Base-by-base conservation (phyloP, 169 alveolate species). In the Plasmodium fragile region DNA sequence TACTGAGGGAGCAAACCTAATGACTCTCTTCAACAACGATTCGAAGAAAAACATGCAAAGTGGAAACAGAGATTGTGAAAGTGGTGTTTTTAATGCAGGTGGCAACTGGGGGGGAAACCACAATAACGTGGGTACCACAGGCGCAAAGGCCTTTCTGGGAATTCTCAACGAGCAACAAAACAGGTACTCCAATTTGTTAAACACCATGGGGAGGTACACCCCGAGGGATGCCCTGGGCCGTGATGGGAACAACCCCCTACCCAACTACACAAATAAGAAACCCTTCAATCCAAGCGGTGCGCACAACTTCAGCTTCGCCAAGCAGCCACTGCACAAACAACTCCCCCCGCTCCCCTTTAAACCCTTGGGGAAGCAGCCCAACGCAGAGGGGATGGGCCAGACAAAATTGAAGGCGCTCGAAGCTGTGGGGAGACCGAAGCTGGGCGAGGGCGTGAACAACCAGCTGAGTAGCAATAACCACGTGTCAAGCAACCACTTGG, bases 191-290 rank as follows among this genome's bases (percentile, higher is more conserved):
- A 65, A 25, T n/a, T 65, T 65, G 75, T n/a, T 65, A n/a, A 65
- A 65, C 36, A 65, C 75, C 36, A n/a, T 65, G 75, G 75, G 75
- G n/a, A 65, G 36, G 36, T 65, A 65, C 75, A 25, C 75, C 75
- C 41, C 75, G 11, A 65, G 41, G 75, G 75, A 65, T 65, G 72
- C 7, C 22, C 13, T 13, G 13, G 30, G 3, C 5, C 16, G 13
- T 2, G 52, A 7, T 41, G 52, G 52, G 0, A 39, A 28, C 36
- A 28, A 65, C 75, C 75, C 36, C 30, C 36, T 65, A 25, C 7
- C 75, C 30, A 65, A 11, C 36, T 22, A 65, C 75, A 65, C 18
- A 65, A 65, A 65, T n/a, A 65, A 65, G 39, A 65, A 25, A n/a
- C 36, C 75, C 75, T 65, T 65, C 75, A 65, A 65, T 4, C 75